Evolutionary conservation across 2,329 filamentous ascomycete species (phyloP).

Genomic region (Fonsecaea pugnacius): DNA sequence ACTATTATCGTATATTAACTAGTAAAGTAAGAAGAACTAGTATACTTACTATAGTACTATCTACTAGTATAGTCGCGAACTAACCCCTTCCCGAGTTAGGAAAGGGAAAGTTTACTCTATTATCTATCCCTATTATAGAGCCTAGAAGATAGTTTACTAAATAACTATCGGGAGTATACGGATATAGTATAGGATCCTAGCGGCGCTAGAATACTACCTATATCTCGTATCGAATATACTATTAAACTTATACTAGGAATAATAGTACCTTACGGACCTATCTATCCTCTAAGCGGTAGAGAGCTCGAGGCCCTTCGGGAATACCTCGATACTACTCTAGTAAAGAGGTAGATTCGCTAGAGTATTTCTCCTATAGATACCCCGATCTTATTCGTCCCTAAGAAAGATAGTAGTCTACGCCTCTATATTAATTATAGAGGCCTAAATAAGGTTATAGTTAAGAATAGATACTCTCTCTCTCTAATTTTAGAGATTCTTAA

Average conservation of each 20-base stretch:
- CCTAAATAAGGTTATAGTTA: conserved; percentile 42
- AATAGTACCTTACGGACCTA: neutral
- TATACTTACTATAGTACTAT: neutral
- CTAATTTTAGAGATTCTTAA: conserved; percentile 39
- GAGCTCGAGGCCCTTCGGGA: neutral
- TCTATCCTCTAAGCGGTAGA: neutral
- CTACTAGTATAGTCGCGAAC: neutral
- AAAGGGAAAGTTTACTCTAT: neutral
- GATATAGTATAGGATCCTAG: neutral
- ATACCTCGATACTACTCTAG: neutral
- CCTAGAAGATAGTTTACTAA: neutral
- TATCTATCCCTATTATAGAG: neutral
- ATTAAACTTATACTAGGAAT: neutral
- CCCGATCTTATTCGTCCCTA: conserved; percentile 17
- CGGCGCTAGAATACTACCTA: neutral
- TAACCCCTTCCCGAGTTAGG: neutral
- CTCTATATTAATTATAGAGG: conserved; percentile 41
- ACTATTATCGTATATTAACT: neutral
- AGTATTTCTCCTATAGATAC: no score
- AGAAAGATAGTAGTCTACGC: conserved; percentile 24
- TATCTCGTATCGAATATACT: neutral
- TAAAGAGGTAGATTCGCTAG: neutral
- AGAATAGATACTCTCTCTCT: conserved; percentile 39
- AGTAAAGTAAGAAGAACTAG: neutral
- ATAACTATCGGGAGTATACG: neutral